Base-by-base conservation (phyloP, 1,284 basidiomycete genomes). In the Volvariella surrecta region DNA sequence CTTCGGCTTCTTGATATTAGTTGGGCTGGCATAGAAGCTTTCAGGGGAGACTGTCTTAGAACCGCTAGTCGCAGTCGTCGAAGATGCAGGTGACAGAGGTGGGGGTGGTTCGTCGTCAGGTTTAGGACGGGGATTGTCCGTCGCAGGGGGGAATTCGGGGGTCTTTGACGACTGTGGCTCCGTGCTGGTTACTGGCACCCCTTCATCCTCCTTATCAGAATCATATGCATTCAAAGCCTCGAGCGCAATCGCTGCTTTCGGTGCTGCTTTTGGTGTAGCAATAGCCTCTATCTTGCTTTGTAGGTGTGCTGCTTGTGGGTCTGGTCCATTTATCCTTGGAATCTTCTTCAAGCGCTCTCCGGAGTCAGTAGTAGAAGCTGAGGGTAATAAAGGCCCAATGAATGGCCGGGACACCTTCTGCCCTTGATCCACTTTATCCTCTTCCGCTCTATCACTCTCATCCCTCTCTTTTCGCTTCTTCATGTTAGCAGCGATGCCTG, bases 301-400 rank as follows among this genome's bases (percentile, higher is more conserved):
- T 4, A 35, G 34, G 13, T 15, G 13, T 16, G 34, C 34, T 15
- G 34, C 34, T 15, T 35, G 34, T 6, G 34, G 34, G 34, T 35
- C 34, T 8, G 34, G 24, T 28, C 24, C 24, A 28, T 28, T 11
- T 6, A 28, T 6, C 24, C 24, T 28, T 6, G 24, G 24, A 11
- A 28, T 28, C 24, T 28, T 28, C 11, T 11, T 28, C 11, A 11
- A 28, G 24, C 6, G 24, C 11, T 28, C 24, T 28, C 24, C 24
- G 11, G 24, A 64, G 13, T 41, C 40, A 31, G 48, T 53, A 10
- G 21, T 59, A 58, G 53, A 50, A 49, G 13, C 64, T 66, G 47
- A 79, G 77, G 84, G 82, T 28, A 82, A 63, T 28, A 72, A 56
- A 15, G 83, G 83, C 1, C 82, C 82, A 50, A 84, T 82, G 53